Evolutionary conservation across 2,329 filamentous ascomycete species (phyloP).

Genomic region (Aspergillus brasiliensis): DNA sequence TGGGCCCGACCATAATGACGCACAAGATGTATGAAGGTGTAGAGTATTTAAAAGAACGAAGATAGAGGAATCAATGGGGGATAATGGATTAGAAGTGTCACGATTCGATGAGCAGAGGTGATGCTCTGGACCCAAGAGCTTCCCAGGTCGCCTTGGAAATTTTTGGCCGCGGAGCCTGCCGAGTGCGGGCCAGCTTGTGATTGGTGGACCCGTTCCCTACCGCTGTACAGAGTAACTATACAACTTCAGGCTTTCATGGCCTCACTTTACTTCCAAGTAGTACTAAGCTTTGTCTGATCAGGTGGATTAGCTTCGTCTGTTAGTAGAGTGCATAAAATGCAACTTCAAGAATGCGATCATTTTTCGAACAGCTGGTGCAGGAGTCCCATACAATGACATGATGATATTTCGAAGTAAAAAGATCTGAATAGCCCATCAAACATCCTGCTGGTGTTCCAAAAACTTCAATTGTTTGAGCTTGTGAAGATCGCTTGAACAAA

Average conservation of each 20-base stretch:
- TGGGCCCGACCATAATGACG: constrained; percentile 38
- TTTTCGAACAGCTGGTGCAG: no score
- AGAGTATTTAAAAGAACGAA: neutral
- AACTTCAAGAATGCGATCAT: no score
- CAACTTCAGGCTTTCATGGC: no score
- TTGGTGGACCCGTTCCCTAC: constrained; percentile 11
- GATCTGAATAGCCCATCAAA: no score
- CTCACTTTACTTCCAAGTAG: no score
- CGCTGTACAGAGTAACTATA: no score
- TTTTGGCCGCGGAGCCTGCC: constrained; percentile 13
- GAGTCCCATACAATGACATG: no score
- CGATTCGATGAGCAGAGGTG: neutral
- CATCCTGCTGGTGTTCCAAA: constrained; percentile 56
- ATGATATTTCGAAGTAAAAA: no score
- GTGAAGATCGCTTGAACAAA: no score
- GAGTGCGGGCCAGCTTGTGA: constrained; percentile 17
- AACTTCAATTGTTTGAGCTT: neutral
- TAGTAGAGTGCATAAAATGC: no score
- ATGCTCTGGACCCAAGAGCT: neutral
- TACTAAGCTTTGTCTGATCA: no score
- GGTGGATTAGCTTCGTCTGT: no score
- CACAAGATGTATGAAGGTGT: neutral
- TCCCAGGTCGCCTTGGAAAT: constrained; percentile 11
- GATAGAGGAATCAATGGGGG: neutral
- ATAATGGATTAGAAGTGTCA: neutral